Percentiles rank a stretch among this genome's conserved stretches.
These are phyloP conservation scores for Fusarium neocosmosporiellum DNA, from an alignment of 2,329 filamentous ascomycete genomes.

Conservation along the genomic window DNA sequence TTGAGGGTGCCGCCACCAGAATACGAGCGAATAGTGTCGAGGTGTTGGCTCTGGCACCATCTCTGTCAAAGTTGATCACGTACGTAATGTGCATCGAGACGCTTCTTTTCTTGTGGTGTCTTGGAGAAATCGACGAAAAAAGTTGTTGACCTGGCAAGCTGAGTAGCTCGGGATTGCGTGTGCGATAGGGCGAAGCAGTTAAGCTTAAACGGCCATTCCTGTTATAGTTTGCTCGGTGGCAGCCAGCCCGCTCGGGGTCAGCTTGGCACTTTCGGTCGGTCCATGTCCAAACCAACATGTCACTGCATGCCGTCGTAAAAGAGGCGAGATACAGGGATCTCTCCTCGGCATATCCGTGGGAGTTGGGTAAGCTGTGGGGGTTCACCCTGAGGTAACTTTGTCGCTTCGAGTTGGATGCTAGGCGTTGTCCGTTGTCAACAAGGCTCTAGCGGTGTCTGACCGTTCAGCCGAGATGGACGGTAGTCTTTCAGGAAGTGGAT, in stretches of 20 bases:
- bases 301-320: background rate
- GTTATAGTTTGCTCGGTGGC: background rate
- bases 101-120: background rate
- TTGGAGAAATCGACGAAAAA: background rate
- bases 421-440: background rate
- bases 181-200: constrained; percentile 31
- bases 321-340: background rate
- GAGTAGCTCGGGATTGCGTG: constrained; percentile 25
- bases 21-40: constrained; percentile 8
- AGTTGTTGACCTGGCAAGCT: background rate
- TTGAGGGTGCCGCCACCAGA: constrained; percentile 28
- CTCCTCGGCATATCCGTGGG: background rate
- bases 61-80: background rate
- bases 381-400: background rate
- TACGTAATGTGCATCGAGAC: background rate
- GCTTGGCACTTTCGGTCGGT: constrained; percentile 18
- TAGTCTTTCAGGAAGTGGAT: background rate
- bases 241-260: background rate
- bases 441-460: background rate
- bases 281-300: background rate
- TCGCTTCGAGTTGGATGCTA: background rate
- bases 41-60: constrained; percentile 9
- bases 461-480: background rate
- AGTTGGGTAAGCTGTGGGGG: background rate
- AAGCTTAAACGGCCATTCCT: constrained; percentile 30